Evolutionary conservation across 441 rosid species (phyloP).

Genomic region (Erysimum pusillum): DNA sequence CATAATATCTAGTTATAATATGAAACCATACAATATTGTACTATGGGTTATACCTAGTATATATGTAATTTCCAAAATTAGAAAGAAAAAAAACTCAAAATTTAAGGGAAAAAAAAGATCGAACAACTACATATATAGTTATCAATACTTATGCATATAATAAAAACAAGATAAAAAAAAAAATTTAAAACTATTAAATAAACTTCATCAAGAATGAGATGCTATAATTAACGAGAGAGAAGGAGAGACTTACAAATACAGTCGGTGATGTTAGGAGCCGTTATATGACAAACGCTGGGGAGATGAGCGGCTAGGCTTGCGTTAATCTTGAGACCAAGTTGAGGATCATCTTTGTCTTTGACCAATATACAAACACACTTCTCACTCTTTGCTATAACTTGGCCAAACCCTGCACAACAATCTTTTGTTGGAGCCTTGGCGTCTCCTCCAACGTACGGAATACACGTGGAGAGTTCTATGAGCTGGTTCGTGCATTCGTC

Average conservation of each 20-base stretch:
- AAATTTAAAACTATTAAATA: not conserved
- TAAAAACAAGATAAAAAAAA: not conserved
- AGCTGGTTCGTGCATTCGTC: slow-evolving; percentile 69
- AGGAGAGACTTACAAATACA: slow-evolving; percentile 63
- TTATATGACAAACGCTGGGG: slow-evolving; percentile 63
- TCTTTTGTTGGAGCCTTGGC: slow-evolving; percentile 72
- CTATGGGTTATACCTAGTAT: not conserved
- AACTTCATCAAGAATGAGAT: slow-evolving; percentile 25
- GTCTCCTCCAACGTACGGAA: slow-evolving; percentile 74
- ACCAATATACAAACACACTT: slow-evolving; percentile 78
- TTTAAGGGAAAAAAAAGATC: not conserved
- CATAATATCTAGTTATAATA: not conserved
- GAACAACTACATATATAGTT: not conserved
- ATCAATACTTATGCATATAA: not conserved
- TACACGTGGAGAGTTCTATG: slow-evolving; percentile 63
- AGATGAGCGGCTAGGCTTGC: slow-evolving; percentile 70
- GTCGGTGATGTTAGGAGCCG: slow-evolving; percentile 57
- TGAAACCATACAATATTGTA: not conserved
- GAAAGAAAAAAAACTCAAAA: not conserved
- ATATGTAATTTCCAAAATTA: not conserved
- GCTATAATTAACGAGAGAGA: not conserved
- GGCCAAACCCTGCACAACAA: slow-evolving; percentile 77
- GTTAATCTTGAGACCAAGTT: slow-evolving; percentile 72
- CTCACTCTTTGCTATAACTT: slow-evolving; percentile 66
- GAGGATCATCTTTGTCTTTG: slow-evolving; percentile 76